Base-by-base conservation (phyloP, 441 rosid genomes). In the Viola pubescens region DNA sequence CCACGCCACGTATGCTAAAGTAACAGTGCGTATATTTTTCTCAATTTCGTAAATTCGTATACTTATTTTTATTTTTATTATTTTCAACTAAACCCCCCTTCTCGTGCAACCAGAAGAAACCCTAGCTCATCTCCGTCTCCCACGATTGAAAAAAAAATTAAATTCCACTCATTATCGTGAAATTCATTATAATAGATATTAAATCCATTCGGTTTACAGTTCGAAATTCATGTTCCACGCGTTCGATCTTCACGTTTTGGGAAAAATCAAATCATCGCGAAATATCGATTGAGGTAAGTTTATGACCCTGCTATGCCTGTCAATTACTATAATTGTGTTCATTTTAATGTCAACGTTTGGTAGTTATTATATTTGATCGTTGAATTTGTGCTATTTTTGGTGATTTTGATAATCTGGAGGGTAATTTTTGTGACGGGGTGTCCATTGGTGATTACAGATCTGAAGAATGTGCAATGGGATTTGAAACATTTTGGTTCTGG, bases 61-160 rank as follows among this genome's bases (percentile, higher is more conserved):
- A 10, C 39, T 67, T 72, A 51, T 44, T 67, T 52, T 61, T 72
- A 64, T 67, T 55, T 34, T 63, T 67, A 52, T 59, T 75, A 38
- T 48, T 64, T 70, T 73, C 75, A 61, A 64, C 81, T 70, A 81
- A 81, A 75, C 81, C 80, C 83, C 70, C 80, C 10, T 56, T 47
- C 61, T 37, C 64, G 77, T 76, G 81, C 68, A 72, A 74, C 82
- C 79, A 73, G 76, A 81, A 60, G 84, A 84, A 83, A 77, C 94
- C 94, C 94, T 82, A 82, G 90, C 78, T 65, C 79, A 66, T 59
- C 58, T 56, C 77, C 68, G 58, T 80, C 72, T 61, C 57, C 70
- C 72, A 56, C 85, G 88, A 75, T 78, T 66, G 71, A 75, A 73
- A 67, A 63, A 69, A 68, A 40, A 49, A 51, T 37, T 54, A 67